Conservation (phyloP, 2,329 filamentous ascomycete species). For the Ceratocystis harringtonii region DNA sequence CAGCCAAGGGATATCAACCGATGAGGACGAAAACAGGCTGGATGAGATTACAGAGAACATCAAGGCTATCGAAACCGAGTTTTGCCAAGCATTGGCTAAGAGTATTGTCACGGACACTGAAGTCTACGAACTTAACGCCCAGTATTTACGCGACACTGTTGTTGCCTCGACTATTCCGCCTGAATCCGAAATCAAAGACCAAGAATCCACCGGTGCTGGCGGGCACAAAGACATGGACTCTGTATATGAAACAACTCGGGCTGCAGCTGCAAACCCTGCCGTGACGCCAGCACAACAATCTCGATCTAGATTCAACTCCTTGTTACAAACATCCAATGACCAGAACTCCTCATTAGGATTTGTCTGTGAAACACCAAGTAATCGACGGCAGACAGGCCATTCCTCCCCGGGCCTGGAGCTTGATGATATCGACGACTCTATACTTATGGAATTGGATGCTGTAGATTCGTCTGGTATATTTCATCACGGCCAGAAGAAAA, state of each 20-base stretch:
- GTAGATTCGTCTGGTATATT: neutral
- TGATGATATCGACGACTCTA: conserved; percentile 16
- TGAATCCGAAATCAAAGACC: neutral
- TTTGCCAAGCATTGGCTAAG: conserved; percentile 7
- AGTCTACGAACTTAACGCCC: conserved; percentile 6
- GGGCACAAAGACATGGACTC: neutral
- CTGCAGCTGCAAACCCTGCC: neutral
- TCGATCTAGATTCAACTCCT: neutral
- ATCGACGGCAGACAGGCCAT: neutral
- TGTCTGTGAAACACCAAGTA: neutral
- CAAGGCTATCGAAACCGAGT: conserved; percentile 10
- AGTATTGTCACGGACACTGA: conserved; percentile 8
- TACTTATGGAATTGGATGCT: conserved; percentile 12
- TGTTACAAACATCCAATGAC: neutral
- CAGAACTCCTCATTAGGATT: neutral
- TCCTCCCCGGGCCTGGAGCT: neutral
- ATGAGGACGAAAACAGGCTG: conserved; percentile 35
- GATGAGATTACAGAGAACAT: conserved; percentile 34
- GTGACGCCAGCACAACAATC: neutral
- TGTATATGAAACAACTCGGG: neutral
- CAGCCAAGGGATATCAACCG: conserved; percentile 35
- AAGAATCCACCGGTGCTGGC: neutral
- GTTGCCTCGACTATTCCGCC: conserved; percentile 11
- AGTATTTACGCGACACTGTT: conserved; percentile 3
- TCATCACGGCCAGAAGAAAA: neutral